Evolutionary conservation across 2,329 filamentous ascomycete species (phyloP).

Genomic region (Fusarium solani-melongenae): DNA sequence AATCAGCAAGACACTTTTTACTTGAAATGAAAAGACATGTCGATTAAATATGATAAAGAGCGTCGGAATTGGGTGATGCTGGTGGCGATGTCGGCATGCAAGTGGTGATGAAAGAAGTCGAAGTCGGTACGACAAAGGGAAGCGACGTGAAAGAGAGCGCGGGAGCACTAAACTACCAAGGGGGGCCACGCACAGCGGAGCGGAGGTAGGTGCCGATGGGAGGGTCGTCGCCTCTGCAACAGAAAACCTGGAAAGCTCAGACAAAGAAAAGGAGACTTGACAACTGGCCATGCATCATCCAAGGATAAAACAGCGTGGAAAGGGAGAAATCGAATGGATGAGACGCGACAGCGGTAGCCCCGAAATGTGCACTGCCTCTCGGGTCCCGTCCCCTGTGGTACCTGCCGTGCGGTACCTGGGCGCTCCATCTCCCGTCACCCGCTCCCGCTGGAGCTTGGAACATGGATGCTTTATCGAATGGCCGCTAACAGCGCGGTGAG

Average conservation of each 20-base stretch:
- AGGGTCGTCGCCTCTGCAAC: not conserved
- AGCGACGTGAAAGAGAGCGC: not conserved
- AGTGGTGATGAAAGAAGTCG: not conserved
- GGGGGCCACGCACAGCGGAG: not conserved
- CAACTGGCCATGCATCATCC: not conserved
- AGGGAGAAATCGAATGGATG: not conserved
- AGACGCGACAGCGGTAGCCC: not conserved
- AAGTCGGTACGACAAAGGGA: not conserved
- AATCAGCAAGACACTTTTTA: constrained; percentile 5
- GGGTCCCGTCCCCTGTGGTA: not conserved
- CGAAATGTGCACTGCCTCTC: not conserved
- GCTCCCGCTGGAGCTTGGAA: not conserved
- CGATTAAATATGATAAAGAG: not conserved
- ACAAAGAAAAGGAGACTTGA: not conserved
- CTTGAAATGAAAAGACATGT: constrained; percentile 33
- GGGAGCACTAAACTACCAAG: not conserved
- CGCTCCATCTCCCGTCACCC: not conserved
- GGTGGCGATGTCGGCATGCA: not conserved
- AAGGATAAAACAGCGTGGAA: not conserved
- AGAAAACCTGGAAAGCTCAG: not conserved
- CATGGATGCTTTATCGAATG: not conserved
- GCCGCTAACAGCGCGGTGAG: constrained; percentile 29
- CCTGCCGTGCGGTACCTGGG: constrained; percentile 8
- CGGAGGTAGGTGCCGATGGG: not conserved
- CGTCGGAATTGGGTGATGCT: not conserved